phyloP scores from a whole-genome alignment of 73 alveolate species.

The Paramecium bursaria region DNA sequence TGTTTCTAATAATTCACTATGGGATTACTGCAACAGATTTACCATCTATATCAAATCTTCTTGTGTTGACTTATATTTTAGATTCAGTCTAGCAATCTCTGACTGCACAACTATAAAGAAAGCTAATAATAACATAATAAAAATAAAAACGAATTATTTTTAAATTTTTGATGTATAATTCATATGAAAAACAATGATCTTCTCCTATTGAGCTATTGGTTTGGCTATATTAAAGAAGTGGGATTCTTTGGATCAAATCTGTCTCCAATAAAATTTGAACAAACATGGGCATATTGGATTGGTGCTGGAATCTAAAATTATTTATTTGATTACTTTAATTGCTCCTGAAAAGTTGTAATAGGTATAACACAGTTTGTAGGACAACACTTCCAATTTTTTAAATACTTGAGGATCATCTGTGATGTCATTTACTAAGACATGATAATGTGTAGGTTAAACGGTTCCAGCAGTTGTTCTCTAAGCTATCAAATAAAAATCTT shows the following conservation, averaged over 20 bases:
- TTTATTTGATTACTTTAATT: constrained; percentile 72
- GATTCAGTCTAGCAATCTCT: too few relatives aligned
- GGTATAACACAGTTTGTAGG: constrained; percentile 90
- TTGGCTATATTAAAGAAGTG: constrained; percentile 50
- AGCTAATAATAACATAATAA: too few relatives aligned
- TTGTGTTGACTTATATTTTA: too few relatives aligned
- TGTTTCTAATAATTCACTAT: neutral
- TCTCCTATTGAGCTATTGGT: constrained; percentile 28
- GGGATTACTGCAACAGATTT: neutral
- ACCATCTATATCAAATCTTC: neutral
- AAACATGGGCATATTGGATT: constrained; percentile 91
- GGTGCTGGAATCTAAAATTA: constrained; percentile 83
- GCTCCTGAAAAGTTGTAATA: constrained; percentile 96
- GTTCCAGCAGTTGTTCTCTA: constrained; percentile 94
- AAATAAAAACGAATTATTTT: too few relatives aligned
- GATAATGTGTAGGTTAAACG: constrained; percentile 95
- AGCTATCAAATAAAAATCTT: constrained; percentile 95
- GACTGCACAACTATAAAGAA: too few relatives aligned
- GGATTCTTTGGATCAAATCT: constrained; percentile 71
- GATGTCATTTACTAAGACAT: constrained; percentile 81
- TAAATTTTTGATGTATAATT: too few relatives aligned
- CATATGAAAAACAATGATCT: constrained; percentile 51
- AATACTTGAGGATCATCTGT: constrained; percentile 79
- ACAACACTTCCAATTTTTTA: constrained; percentile 74
- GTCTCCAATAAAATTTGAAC: constrained; percentile 87